Evolutionary conservation across 202 grass and related monocot species (phyloP).

Genomic region (Hordeum pubiflorum): DNA sequence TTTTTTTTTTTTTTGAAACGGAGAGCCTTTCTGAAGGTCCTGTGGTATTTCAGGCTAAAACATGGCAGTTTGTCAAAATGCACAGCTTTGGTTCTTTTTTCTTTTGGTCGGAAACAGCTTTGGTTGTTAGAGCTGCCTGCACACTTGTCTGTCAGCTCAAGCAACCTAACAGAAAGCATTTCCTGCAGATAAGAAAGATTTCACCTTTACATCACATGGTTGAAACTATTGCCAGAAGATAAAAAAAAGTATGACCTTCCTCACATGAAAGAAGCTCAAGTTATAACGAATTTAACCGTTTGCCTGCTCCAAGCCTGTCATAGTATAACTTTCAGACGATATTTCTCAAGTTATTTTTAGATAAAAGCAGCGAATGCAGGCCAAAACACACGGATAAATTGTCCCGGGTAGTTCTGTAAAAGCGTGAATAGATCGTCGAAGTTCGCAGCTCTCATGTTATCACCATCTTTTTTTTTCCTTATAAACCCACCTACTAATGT

Average conservation of each 20-base stretch:
- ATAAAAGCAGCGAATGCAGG: too few relatives aligned
- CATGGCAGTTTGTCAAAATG: neutral
- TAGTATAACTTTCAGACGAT: neutral
- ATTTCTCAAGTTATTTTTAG: neutral
- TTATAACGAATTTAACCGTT: neutral
- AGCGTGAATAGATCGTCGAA: too few relatives aligned
- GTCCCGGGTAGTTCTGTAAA: too few relatives aligned
- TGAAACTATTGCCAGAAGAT: neutral
- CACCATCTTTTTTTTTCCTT: neutral
- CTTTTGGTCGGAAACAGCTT: neutral
- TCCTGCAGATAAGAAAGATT: neutral
- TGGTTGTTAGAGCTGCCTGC: conserved; percentile 13
- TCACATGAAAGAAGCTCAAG: neutral
- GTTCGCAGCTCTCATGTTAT: neutral
- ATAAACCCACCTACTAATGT: neutral
- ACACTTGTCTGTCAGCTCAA: neutral
- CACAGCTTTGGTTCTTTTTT: neutral
- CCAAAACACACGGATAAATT: too few relatives aligned
- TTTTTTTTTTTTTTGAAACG: too few relatives aligned
- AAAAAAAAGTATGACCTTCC: neutral
- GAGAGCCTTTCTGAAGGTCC: neutral
- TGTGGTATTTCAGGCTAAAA: neutral
- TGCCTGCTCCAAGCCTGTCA: neutral
- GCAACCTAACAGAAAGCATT: neutral
- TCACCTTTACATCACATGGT: neutral